phyloP scores from a whole-genome alignment of 1,284 basidiomycete genomes.

The Apiotrichum siamense region DNA sequence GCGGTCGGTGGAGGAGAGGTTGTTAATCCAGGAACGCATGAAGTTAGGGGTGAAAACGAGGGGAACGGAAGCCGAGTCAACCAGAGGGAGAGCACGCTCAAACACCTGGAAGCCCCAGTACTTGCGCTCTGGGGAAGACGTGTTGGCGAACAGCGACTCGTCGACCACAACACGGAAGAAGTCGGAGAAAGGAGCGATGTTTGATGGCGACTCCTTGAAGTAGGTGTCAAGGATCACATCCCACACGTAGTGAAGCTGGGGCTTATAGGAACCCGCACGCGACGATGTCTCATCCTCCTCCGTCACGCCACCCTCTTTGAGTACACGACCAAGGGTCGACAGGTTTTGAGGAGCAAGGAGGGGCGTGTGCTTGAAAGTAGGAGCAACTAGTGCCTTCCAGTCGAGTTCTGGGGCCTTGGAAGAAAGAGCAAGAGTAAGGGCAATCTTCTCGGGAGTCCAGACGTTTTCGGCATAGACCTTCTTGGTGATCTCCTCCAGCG shows the following conservation, averaged over 20 bases:
- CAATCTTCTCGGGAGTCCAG: slow-evolving; percentile 86
- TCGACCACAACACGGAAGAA: slow-evolving; percentile 88
- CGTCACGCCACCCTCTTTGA: slow-evolving; percentile 54
- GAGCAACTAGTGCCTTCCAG: slow-evolving; percentile 64
- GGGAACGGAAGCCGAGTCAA: slow-evolving; percentile 55
- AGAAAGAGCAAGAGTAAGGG: slow-evolving; percentile 62
- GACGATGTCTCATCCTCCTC: slow-evolving; percentile 35
- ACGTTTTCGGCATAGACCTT: slow-evolving; percentile 55
- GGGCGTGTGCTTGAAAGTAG: slow-evolving; percentile 69
- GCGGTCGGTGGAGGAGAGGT: slow-evolving; percentile 78
- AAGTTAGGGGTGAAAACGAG: slow-evolving; percentile 92
- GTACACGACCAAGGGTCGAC: slow-evolving; percentile 62
- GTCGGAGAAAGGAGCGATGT: slow-evolving; percentile 71
- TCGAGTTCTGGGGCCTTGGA: slow-evolving; percentile 50
- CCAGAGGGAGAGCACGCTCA: slow-evolving; percentile 66
- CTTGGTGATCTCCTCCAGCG: slow-evolving; percentile 54
- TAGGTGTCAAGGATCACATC: slow-evolving; percentile 70
- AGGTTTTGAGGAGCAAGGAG: slow-evolving; percentile 65
- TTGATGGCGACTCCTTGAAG: slow-evolving; percentile 50
- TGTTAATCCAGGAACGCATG: slow-evolving; percentile 95
- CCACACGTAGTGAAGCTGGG: slow-evolving; percentile 91
- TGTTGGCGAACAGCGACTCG: slow-evolving; percentile 79
- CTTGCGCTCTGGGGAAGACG: slow-evolving; percentile 81
- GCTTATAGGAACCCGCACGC: slow-evolving; percentile 65
- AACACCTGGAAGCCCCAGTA: slow-evolving; percentile 95